These are phyloP conservation scores for Daldinia childiae DNA, from an alignment of 495 filamentous ascomycete species.

Conservation along the genomic window DNA sequence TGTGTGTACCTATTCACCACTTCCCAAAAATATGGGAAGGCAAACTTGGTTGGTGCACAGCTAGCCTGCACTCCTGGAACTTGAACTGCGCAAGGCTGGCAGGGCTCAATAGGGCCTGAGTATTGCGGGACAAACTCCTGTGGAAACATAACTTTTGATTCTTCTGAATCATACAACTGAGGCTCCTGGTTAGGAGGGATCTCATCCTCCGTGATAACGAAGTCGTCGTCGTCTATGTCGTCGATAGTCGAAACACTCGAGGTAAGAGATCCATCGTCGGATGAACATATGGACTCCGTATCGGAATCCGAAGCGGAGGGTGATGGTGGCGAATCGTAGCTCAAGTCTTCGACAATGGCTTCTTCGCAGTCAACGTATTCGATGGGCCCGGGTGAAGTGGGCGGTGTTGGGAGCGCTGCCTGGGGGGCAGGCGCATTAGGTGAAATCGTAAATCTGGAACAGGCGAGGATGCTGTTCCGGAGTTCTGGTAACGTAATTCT, in stretches of 20 bases:
- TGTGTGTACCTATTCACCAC: conserved; percentile 54
- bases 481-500: conserved; percentile 88
- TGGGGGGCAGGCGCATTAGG: conserved; percentile 38
- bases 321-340: conserved; percentile 52
- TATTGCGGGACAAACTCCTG: conserved; percentile 57
- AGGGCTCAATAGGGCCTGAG: conserved; percentile 34
- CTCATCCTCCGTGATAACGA: conserved; percentile 53
- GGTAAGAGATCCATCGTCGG: conserved; percentile 57
- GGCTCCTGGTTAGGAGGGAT: conserved; percentile 52
- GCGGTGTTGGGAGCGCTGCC: conserved; percentile 46
- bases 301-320: conserved; percentile 55
- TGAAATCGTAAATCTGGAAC: conserved; percentile 74
- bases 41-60: conserved; percentile 53
- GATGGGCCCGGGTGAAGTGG: conserved; percentile 52
- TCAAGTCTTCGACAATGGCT: conserved; percentile 49
- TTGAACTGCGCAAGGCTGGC: conserved; percentile 44
- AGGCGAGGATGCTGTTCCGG: conserved; percentile 76
- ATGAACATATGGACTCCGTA: conserved; percentile 57
- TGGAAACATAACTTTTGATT: conserved; percentile 47
- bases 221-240: conserved; percentile 56
- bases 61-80: conserved; percentile 43
- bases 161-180: conserved; percentile 56
- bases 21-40: conserved; percentile 56
- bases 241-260: conserved; percentile 59
- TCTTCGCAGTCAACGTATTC: conserved; percentile 58